Evolutionary conservation across 331 rosid genomes (phyloP).

Genomic region (Pyracantha coccinea): DNA sequence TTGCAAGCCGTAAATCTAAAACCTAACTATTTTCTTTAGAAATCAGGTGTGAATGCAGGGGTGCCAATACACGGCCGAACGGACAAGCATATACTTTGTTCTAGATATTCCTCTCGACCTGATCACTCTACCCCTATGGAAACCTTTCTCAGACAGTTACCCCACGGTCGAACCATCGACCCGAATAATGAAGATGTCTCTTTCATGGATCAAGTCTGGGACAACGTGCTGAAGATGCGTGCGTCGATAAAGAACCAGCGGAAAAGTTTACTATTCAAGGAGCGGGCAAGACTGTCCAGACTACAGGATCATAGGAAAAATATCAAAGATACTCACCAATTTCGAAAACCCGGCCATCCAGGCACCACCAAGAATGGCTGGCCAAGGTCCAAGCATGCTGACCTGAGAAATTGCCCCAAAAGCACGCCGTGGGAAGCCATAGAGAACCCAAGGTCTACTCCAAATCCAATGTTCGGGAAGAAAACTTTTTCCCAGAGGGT

Average conservation of each 20-base stretch:
- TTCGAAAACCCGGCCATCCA: too few species aligned
- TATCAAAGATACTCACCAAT: not conserved
- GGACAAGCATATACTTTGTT: too few species aligned
- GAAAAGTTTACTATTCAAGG: too few species aligned
- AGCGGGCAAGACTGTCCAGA: not conserved
- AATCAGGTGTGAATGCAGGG: too few species aligned
- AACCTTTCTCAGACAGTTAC: not conserved
- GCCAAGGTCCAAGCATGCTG: not conserved
- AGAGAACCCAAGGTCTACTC: not conserved
- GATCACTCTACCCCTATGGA: not conserved
- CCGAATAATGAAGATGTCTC: too few species aligned
- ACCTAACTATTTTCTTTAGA: too few species aligned
- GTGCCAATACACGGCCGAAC: too few species aligned
- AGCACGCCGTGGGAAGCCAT: not conserved
- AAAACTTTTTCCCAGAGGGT: not conserved
- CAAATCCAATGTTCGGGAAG: not conserved
- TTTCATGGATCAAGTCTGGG: not conserved
- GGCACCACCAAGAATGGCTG: not conserved
- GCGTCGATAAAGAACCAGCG: fast-evolving
- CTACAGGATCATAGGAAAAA: not conserved
- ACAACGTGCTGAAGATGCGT: not conserved
- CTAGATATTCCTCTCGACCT: not conserved
- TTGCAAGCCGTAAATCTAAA: too few species aligned
- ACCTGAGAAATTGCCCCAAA: not conserved
- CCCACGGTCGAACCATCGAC: not conserved